Percentiles rank a stretch among this genome's conserved stretches.
phyloP scores from a whole-genome alignment of 1,139 yeast species.

The Suhomyces maxii region DNA sequence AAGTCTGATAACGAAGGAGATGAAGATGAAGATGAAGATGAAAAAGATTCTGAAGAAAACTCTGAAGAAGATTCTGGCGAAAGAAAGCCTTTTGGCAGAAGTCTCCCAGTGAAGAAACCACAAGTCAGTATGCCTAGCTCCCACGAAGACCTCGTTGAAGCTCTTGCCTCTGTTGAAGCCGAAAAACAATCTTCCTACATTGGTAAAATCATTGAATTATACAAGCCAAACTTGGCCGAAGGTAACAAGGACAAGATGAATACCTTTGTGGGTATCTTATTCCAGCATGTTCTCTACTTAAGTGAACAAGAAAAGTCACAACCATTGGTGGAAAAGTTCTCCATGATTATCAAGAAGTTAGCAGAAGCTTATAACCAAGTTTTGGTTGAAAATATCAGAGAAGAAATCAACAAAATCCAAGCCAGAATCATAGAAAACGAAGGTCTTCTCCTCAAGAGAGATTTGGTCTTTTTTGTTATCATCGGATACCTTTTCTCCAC shows the following conservation, averaged over 20 bases:
- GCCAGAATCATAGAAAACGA: slow-evolving; percentile 34
- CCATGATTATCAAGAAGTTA: slow-evolving; percentile 54
- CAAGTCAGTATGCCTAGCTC: slow-evolving; percentile 55
- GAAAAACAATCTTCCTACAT: slow-evolving; percentile 50
- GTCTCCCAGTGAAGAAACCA: slow-evolving; percentile 13
- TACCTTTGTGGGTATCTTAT: slow-evolving; percentile 59
- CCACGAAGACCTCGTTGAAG: slow-evolving; percentile 48
- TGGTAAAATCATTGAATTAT: slow-evolving; percentile 55
- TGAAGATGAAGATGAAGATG: slow-evolving; percentile 18
- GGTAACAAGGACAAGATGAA: slow-evolving; percentile 82
- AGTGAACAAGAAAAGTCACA: slow-evolving; percentile 32
- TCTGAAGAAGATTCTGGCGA: slow-evolving; percentile 1
- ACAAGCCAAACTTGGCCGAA: slow-evolving; percentile 75
- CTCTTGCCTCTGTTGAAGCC: slow-evolving; percentile 36
- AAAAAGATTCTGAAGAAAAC: slow-evolving; percentile 4
- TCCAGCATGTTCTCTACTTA: slow-evolving; percentile 60
- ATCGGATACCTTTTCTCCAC: slow-evolving; percentile 84
- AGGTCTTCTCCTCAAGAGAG: slow-evolving; percentile 35
- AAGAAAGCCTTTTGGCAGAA: slow-evolving; percentile 11
- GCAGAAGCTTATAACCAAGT: slow-evolving; percentile 66
- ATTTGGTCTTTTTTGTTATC: slow-evolving; percentile 65
- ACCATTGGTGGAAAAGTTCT: slow-evolving; percentile 39
- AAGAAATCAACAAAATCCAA: slow-evolving; percentile 46
- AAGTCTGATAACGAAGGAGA: slow-evolving; percentile 23
- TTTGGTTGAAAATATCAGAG: slow-evolving; percentile 50